phyloP scores from a whole-genome alignment of 1,139 yeast genomes.

The Kodamaea ohmeri region DNA sequence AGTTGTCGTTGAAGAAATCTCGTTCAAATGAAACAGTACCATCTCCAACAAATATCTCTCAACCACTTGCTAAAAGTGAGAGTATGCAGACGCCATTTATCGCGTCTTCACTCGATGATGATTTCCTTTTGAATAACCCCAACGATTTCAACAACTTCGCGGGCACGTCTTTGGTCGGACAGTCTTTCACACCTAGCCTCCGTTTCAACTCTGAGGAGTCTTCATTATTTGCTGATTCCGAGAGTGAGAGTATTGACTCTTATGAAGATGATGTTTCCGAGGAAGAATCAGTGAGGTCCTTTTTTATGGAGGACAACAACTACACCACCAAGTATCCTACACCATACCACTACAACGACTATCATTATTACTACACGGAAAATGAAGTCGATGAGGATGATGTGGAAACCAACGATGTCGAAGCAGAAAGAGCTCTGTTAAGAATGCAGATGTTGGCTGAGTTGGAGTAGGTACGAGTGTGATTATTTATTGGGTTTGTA shows the following conservation, averaged over 20 bases:
- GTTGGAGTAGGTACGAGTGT: constrained; percentile 9
- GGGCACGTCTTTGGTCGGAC: constrained; percentile 26
- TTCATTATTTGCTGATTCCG: constrained; percentile 8
- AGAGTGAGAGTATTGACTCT: constrained; percentile 20
- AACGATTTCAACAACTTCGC: constrained; percentile 31
- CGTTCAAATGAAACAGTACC: constrained; percentile 1
- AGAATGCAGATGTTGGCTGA: constrained; percentile 40
- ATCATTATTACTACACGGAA: constrained; percentile 15
- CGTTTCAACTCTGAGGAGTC: constrained; percentile 9
- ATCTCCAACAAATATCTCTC: background rate
- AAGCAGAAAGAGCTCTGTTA: constrained; percentile 38
- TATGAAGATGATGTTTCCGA: constrained; percentile 19
- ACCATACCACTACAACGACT: constrained; percentile 15
- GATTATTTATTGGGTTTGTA: background rate
- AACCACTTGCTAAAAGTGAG: background rate
- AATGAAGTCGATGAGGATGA: constrained; percentile 12
- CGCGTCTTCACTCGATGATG: constrained; percentile 23
- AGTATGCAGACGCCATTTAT: background rate
- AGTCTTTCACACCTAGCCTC: constrained; percentile 2
- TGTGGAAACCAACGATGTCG: constrained; percentile 23
- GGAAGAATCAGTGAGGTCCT: constrained; percentile 17
- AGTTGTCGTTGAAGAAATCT: constrained; percentile 4
- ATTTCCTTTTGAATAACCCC: constrained; percentile 25
- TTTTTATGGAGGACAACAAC: constrained; percentile 13
- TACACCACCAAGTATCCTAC: constrained; percentile 8